Evolutionary conservation across 2,329 filamentous ascomycete genomes (phyloP).

Genomic region (Boeremia exigua): DNA sequence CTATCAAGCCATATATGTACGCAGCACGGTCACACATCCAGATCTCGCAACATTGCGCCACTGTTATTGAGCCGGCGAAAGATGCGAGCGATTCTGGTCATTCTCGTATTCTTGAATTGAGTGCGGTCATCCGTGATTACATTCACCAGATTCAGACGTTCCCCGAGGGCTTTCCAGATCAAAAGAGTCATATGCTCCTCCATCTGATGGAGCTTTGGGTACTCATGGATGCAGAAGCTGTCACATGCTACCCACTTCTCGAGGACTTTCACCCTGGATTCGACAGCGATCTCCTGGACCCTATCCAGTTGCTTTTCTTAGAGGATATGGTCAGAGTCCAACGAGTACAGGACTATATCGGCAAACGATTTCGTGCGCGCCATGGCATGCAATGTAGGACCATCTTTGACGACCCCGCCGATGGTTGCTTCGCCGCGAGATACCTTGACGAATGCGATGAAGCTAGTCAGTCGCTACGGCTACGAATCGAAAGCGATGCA

Average conservation of each 20-base stretch:
- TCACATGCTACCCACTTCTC: conserved; percentile 56
- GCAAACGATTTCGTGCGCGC: conserved; percentile 40
- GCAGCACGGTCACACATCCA: conserved; percentile 37
- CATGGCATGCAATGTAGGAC: conserved; percentile 34
- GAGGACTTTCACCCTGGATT: conserved; percentile 61
- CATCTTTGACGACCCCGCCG: conserved; percentile 56
- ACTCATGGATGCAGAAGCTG: conserved; percentile 59
- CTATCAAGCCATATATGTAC: conserved; percentile 23
- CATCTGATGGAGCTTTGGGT: conserved; percentile 65
- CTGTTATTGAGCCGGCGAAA: conserved; percentile 38
- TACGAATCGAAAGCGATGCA: conserved; percentile 46
- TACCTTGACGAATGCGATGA: conserved; percentile 51
- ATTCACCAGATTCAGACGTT: conserved; percentile 18
- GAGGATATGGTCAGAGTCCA: conserved; percentile 60
- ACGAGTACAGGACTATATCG: conserved; percentile 58
- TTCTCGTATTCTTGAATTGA: conserved; percentile 44
- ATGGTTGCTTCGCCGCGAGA: conserved; percentile 54
- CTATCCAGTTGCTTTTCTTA: conserved; percentile 58
- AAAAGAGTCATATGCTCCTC: conserved; percentile 61
- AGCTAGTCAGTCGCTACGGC: conserved; percentile 38
- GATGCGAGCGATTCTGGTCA: not conserved
- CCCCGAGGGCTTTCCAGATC: conserved; percentile 56
- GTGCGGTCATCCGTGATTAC: conserved; percentile 41
- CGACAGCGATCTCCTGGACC: conserved; percentile 57
- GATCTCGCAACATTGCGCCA: conserved; percentile 2